phyloP scores from a whole-genome alignment of 148 eudicot species.

The Fallopia convolvulus region DNA sequence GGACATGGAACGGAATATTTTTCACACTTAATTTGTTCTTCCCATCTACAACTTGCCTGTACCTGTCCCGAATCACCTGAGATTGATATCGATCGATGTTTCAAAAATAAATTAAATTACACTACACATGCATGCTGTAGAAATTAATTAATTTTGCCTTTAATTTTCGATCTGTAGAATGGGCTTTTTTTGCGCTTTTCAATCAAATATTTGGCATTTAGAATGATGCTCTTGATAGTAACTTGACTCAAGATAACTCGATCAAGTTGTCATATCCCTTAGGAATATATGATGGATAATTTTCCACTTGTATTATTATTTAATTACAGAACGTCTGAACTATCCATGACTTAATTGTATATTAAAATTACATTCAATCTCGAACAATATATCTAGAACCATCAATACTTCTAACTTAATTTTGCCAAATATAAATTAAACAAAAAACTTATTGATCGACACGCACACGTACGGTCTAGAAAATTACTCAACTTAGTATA shows the following conservation, averaged over 20 bases:
- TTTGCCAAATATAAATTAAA: too few relatives aligned
- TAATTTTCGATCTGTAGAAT: neutral
- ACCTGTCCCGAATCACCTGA: neutral
- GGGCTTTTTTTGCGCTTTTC: neutral
- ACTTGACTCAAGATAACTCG: neutral
- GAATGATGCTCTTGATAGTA: neutral
- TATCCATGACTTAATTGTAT: too few relatives aligned
- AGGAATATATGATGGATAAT: neutral
- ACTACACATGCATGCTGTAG: too few relatives aligned
- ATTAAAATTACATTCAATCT: too few relatives aligned
- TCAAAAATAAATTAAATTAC: neutral
- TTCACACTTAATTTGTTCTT: neutral
- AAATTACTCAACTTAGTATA: too few relatives aligned
- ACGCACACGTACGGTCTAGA: neutral
- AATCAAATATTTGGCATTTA: neutral
- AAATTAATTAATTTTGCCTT: neutral
- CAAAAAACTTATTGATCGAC: too few relatives aligned
- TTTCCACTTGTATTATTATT: neutral
- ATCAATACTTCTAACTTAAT: too few relatives aligned
- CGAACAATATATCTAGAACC: too few relatives aligned
- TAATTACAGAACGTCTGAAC: too few relatives aligned
- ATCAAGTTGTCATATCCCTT: neutral
- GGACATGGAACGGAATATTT: neutral
- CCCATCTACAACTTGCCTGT: neutral
- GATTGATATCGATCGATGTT: neutral